Evolutionary conservation across 2,329 filamentous ascomycete species (phyloP).

Genomic region (Ophiobolus disseminans): DNA sequence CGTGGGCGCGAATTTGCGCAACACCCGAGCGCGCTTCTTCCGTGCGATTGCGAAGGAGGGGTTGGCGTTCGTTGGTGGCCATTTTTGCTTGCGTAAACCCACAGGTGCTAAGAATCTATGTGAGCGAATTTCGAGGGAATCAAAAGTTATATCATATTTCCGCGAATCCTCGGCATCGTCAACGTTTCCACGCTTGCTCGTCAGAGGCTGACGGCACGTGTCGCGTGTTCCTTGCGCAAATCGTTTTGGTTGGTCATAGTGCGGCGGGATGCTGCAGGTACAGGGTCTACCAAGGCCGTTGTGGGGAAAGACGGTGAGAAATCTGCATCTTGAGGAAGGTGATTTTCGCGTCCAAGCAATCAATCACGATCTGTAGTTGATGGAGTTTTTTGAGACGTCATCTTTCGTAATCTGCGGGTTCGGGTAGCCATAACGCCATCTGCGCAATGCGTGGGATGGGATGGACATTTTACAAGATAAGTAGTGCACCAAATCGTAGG

Average conservation of each 20-base stretch:
- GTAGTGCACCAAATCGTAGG: too few relatives aligned
- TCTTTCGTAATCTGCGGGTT: neutral
- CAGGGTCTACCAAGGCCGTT: neutral
- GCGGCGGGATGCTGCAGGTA: neutral
- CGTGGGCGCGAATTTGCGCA: slow-evolving; percentile 12
- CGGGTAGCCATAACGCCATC: too few relatives aligned
- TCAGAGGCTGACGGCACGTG: slow-evolving; percentile 1
- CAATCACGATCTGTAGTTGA: neutral
- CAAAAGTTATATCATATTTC: too few relatives aligned
- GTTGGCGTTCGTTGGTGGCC: slow-evolving; percentile 14
- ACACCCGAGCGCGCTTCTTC: slow-evolving; percentile 2
- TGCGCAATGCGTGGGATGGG: too few relatives aligned
- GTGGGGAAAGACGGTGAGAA: slow-evolving; percentile 2
- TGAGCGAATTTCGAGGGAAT: too few relatives aligned
- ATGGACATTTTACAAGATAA: too few relatives aligned
- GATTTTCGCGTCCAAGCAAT: too few relatives aligned
- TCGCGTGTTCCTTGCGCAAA: slow-evolving; percentile 2
- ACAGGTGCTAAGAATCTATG: too few relatives aligned
- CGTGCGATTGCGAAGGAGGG: slow-evolving; percentile 13
- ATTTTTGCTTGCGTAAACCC: neutral
- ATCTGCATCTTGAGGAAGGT: neutral
- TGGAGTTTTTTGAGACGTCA: neutral
- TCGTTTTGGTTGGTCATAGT: slow-evolving; percentile 1
- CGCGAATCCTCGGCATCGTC: neutral
- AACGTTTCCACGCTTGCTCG: too few relatives aligned